Percentiles rank a stretch among this genome's conserved stretches.
phyloP scores from a whole-genome alignment of 139 green algal species.

The Nannochloris sp. region DNA sequence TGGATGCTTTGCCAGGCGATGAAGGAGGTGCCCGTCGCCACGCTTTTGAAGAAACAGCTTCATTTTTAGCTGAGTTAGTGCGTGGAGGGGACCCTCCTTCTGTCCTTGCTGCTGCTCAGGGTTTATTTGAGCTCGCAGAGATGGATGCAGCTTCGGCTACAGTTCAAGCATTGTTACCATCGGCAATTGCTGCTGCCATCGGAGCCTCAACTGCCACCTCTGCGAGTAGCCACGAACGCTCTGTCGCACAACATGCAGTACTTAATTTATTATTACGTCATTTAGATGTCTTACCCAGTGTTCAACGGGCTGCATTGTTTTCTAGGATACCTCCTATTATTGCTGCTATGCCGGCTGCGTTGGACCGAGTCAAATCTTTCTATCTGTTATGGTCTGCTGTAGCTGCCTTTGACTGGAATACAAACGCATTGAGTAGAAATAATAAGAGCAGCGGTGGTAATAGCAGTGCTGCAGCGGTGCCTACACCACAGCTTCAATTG shows the following conservation, averaged over 20 bases:
- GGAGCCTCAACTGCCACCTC: not conserved
- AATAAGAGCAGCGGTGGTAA: not conserved
- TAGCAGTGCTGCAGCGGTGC: not conserved
- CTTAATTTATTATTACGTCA: conserved; percentile 12
- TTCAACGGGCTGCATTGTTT: conserved; percentile 25
- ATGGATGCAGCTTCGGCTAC: conserved; percentile 16
- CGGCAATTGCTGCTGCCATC: conserved; percentile 10
- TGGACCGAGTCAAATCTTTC: conserved; percentile 13
- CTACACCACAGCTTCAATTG: conserved; percentile 17
- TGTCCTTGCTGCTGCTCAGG: conserved; percentile 10
- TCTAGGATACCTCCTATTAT: conserved; percentile 16
- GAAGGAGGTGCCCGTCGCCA: not conserved
- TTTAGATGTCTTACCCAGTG: conserved; percentile 11
- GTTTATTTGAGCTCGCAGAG: conserved; percentile 20
- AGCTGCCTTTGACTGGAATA: conserved; percentile 17
- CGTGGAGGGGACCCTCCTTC: not conserved
- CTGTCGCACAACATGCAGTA: not conserved
- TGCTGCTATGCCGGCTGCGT: conserved; percentile 14
- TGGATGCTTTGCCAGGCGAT: conserved; percentile 14
- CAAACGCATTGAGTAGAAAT: not conserved
- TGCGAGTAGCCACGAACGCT: not conserved
- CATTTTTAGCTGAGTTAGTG: conserved; percentile 19
- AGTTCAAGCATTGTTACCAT: conserved; percentile 18
- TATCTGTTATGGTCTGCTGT: conserved; percentile 15
- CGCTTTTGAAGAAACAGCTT: not conserved